Base-by-base conservation (phyloP, 176 grass and related monocot genomes). In the Musa beccarii region DNA sequence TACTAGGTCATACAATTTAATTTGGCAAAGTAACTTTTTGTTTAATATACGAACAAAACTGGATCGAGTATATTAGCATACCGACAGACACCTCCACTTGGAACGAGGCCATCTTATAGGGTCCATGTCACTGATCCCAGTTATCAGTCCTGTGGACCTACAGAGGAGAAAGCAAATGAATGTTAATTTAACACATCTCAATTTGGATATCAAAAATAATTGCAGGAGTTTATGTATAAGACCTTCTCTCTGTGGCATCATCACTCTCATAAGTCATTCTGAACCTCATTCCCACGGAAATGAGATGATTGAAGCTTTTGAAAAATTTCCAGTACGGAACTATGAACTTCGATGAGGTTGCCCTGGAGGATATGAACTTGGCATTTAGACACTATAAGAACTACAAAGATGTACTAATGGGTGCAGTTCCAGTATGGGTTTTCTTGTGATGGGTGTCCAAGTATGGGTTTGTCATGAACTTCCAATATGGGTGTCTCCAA, bases 61-160 rank as follows among this genome's bases (percentile, higher is more conserved):
- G 34, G 6, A 75, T 53, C 49, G 19, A 81, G 61, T 68, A 50
- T 51, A 68, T 76, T 12, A 63, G 51, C 73, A 52, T 86, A 98
- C 94, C 86, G 84, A 76, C 52, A 98, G 80, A 79, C 86, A 91
- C 91, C 85, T 91, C 94, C 94, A 98, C 81, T 93, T 98, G 49
- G 94, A 98, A 82, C 86, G 84, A 82, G 85, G 83, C 86, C 86
- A 93, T 80, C 81, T 87, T 70, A 91, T 61, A 66, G 80, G 88
- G 16, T 89, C 94, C 49, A 81, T 51, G 25, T 93, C 90, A 52
- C 83, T 75, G 65, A 79, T 93, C 76, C 90, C 94, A 80, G 85
- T 84, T 75, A 98, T 91, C 61, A 93, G 63, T 68, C 90, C 94
- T 54, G 82, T 87, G 64, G 68, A 85, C 81, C 94, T 98, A 79